Percentiles rank a stretch among this genome's conserved stretches.
Conservation (phyloP, 73 alveolate genomes). For the Paramecium tetraurelia region DNA sequence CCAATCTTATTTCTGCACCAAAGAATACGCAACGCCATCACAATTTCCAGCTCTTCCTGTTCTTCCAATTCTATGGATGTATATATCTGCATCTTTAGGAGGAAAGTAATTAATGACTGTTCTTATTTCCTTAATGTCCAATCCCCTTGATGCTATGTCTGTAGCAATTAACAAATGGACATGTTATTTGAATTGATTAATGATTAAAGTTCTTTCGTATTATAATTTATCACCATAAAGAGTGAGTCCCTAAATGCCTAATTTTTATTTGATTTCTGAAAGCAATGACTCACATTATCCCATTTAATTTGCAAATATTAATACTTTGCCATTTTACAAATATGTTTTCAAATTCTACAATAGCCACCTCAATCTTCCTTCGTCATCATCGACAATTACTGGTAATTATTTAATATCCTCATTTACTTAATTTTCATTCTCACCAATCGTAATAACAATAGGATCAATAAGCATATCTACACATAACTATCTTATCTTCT, state of each 20-base stretch:
- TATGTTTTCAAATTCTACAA: not conserved
- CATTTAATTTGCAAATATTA: slow-evolving; percentile 81
- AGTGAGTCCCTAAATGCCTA: slow-evolving; percentile 64
- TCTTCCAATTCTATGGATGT: slow-evolving; percentile 97
- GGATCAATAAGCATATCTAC: slow-evolving; percentile 62
- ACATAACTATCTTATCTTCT: slow-evolving; percentile 50
- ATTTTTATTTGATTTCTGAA: slow-evolving; percentile 58
- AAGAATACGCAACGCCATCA: slow-evolving; percentile 76
- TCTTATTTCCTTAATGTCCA: slow-evolving; percentile 96
- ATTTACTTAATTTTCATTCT: slow-evolving; percentile 53
- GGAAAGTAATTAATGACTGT: slow-evolving; percentile 94
- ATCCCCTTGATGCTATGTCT: slow-evolving; percentile 99
- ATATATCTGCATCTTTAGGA: slow-evolving; percentile 96
- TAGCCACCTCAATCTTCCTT: slow-evolving; percentile 54
- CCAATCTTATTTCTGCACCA: slow-evolving; percentile 63
- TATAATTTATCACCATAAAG: slow-evolving; percentile 87
- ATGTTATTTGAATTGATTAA: slow-evolving; percentile 89
- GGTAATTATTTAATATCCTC: slow-evolving; percentile 57
- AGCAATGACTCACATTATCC: slow-evolving; percentile 74
- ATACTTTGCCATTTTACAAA: slow-evolving; percentile 72
- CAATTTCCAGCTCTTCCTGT: slow-evolving; percentile 97
- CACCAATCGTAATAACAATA: slow-evolving; percentile 62
- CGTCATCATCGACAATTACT: slow-evolving; percentile 56
- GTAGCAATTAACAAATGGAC: slow-evolving; percentile 96
- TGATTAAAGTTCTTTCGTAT: slow-evolving; percentile 86